Evolutionary conservation across 2,329 filamentous ascomycete genomes (phyloP).

Genomic region (Calonectria pauciramosa): DNA sequence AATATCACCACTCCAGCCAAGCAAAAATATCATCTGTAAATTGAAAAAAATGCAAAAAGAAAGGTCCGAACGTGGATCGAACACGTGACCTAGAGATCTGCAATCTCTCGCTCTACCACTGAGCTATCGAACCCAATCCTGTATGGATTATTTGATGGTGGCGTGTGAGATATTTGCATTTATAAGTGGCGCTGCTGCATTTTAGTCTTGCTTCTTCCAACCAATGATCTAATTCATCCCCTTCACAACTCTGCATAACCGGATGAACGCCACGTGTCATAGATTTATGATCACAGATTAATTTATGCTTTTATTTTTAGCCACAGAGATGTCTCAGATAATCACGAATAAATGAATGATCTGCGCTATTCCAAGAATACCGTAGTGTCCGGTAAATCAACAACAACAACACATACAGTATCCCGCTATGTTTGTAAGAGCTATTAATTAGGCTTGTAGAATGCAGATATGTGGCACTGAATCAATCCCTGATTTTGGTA

Average conservation of each 20-base stretch:
- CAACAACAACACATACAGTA: not conserved
- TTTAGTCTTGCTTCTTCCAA: not conserved
- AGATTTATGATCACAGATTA: not conserved
- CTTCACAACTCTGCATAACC: not conserved
- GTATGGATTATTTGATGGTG: not conserved
- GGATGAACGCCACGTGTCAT: not conserved
- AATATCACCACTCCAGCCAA: not conserved
- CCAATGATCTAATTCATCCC: not conserved
- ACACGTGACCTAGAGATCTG: slow-evolving; percentile 21
- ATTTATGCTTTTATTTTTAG: not conserved
- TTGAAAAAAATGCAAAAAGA: slow-evolving; percentile 3
- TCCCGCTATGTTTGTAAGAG: not conserved
- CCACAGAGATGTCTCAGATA: not conserved
- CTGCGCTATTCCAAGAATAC: not conserved
- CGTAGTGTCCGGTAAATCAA: not conserved
- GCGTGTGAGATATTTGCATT: not conserved
- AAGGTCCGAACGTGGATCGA: slow-evolving; percentile 17
- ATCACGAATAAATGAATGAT: not conserved
- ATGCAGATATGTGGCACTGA: not conserved
- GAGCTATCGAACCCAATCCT: slow-evolving; percentile 17
- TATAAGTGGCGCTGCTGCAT: not conserved
- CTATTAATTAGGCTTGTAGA: not conserved
- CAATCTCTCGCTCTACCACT: slow-evolving; percentile 25
- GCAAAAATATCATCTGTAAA: not conserved
- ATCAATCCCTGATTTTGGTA: not conserved